Evolutionary conservation across 2,329 filamentous ascomycete species (phyloP), one percentile per base, ranked within the genome.

Genomic region (Coniochaeta hoffmannii): DNA sequence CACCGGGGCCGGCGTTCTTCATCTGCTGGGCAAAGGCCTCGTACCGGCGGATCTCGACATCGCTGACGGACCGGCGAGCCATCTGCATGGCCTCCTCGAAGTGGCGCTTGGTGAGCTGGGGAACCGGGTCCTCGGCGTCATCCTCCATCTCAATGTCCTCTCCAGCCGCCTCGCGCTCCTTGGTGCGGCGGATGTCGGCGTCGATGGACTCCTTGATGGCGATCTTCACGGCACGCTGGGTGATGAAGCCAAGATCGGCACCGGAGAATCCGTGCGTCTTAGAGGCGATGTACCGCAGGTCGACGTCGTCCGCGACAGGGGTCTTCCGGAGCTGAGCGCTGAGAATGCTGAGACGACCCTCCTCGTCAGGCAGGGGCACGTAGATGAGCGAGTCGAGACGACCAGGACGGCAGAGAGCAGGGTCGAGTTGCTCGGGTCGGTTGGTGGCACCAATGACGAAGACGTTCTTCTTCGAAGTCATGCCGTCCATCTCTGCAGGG

Each of bases 381-480:
- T 99, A 99, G 73, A 99, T 94, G 63, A 99, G 86, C 35, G 93
- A 97, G 74, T 99, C 94, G 51, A 99, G 88, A 91, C 94, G 94
- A 65, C 94, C 94, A 56, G 94, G 94, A 83, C 94, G 92, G 83
- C 93, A 97, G 65, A 99, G 83, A 65, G 94, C 94, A 71, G 94
- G 94, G 74, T 99, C 94, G 58, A 99, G 89, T 79, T 97, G 94
- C 79, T 99, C 94, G 44, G 94, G 94, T 79, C 94, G 85, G 81
- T 99, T 99, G 74, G 94, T 99, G 49, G 94, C 94, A 72, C 94
- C 94, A 66, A 99, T 99, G 62, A 99, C 94, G 76, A 99, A 99
- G 62, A 99, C 94, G 72, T 99, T 99, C 89, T 99, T 99, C 89
- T 99, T 99, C 36, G 93, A 97, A 49, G 93, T 97, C 93, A 97